phyloP scores from a whole-genome alignment of 495 filamentous ascomycete species.

The Aspergillus campestris region DNA sequence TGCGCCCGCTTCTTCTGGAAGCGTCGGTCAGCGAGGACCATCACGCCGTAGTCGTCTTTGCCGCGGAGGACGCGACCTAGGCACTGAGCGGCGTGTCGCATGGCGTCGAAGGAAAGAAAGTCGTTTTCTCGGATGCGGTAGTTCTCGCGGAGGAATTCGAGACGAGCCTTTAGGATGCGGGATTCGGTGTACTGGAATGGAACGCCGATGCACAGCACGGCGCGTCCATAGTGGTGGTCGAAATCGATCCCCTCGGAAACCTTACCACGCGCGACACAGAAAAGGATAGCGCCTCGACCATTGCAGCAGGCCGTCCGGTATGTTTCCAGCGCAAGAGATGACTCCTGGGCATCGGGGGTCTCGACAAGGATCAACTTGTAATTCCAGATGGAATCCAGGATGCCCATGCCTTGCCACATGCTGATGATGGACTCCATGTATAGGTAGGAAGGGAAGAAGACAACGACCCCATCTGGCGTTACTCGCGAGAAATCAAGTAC shows the following conservation, averaged over 20 bases:
- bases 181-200: slow-evolving; percentile 99
- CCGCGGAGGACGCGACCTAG: slow-evolving; percentile 90
- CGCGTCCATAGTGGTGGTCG: slow-evolving; percentile 96
- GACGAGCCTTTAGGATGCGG: slow-evolving; percentile 87
- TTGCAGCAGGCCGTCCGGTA: slow-evolving; percentile 97
- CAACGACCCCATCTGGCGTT: slow-evolving; percentile 93
- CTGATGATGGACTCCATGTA: slow-evolving; percentile 99
- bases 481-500: slow-evolving; percentile 89
- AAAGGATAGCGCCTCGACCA: slow-evolving; percentile 83
- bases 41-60: slow-evolving; percentile 98
- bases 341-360: slow-evolving; percentile 96
- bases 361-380: slow-evolving; percentile 98
- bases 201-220: slow-evolving; percentile 93
- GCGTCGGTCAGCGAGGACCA: slow-evolving; percentile 90
- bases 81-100: slow-evolving; percentile 96
- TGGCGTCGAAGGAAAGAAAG: slow-evolving; percentile 97
- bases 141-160: slow-evolving; percentile 92
- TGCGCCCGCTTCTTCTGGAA: slow-evolving; percentile 86
- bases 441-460: slow-evolving; percentile 97
- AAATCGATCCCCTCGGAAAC: slow-evolving; percentile 98
- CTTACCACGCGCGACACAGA: slow-evolving; percentile 94
- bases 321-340: slow-evolving; percentile 88
- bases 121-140: slow-evolving; percentile 97
- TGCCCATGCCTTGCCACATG: slow-evolving; percentile 98
- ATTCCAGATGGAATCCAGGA: slow-evolving; percentile 96